A percentile compares a stretch with the other conserved stretches of the same genome.
These are phyloP conservation scores for Fusarium armeniacum DNA, from an alignment of 2,329 filamentous ascomycete species.

Conservation along the genomic window DNA sequence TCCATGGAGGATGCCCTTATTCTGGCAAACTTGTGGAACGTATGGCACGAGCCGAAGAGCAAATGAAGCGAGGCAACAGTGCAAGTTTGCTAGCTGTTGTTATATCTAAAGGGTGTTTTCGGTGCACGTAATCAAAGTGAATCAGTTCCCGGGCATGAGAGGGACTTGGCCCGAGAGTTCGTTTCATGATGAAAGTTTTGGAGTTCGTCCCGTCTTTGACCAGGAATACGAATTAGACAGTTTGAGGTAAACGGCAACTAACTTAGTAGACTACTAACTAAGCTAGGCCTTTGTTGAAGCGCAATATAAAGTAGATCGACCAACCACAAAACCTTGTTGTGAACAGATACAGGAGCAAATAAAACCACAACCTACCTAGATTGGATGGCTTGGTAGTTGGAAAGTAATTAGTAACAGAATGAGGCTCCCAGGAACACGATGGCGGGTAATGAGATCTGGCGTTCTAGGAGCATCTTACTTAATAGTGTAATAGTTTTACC, in stretches of 20 bases:
- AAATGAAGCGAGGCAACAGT: slow-evolving; percentile 21
- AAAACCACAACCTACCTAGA: not conserved
- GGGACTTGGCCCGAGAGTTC: slow-evolving; percentile 14
- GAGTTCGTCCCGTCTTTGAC: slow-evolving; percentile 19
- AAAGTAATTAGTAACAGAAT: not conserved
- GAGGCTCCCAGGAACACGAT: not conserved
- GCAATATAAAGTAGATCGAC: not conserved
- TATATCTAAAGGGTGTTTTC: not conserved
- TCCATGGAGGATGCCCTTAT: slow-evolving; percentile 32
- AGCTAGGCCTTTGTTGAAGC: not conserved
- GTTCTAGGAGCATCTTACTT: not conserved
- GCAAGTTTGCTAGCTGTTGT: slow-evolving; percentile 31
- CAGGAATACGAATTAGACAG: slow-evolving; percentile 6
- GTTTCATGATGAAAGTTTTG: slow-evolving; percentile 16
- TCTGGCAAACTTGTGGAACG: slow-evolving; percentile 43
- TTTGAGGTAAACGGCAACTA: not conserved
- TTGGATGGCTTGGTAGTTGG: not conserved
- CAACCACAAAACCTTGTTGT: not conserved
- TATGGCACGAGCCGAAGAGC: slow-evolving; percentile 25
- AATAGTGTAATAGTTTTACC: no score
- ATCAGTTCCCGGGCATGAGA: not conserved
- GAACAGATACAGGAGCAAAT: not conserved
- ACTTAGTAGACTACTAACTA: not conserved
- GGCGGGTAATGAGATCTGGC: slow-evolving; percentile 31
- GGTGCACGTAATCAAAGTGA: slow-evolving; percentile 24